These are phyloP conservation scores for Cladorrhinum sp. DNA, from an alignment of 2,329 filamentous ascomycete species.

Conservation along the genomic window DNA sequence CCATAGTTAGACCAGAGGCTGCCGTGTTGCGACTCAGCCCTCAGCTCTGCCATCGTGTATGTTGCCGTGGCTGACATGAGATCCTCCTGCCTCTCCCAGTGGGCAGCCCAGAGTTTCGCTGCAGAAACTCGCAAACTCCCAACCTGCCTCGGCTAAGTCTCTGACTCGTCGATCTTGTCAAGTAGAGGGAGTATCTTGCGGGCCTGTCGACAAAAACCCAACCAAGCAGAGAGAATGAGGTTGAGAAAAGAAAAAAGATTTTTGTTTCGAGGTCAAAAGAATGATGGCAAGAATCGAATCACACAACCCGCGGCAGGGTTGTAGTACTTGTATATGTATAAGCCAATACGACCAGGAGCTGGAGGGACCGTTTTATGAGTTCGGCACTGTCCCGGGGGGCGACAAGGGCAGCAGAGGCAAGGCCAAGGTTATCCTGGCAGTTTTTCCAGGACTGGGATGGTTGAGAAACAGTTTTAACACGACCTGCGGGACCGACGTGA, in stretches of 20 bases:
- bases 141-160: background rate
- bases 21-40: constrained; percentile 56
- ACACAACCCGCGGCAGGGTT: constrained; percentile 33
- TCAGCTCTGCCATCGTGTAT: constrained; percentile 63
- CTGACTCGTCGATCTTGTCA: background rate
- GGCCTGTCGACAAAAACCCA: background rate
- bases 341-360: constrained; percentile 43
- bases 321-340: constrained; percentile 46
- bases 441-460: constrained; percentile 25
- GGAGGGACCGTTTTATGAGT: constrained; percentile 48
- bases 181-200: background rate
- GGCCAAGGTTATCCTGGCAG: constrained; percentile 30
- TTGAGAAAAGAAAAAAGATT: background rate
- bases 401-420: constrained; percentile 33
- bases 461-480: constrained; percentile 31
- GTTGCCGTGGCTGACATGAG: constrained; percentile 61
- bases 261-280: constrained; percentile 27
- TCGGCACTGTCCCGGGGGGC: constrained; percentile 48
- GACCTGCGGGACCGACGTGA: constrained; percentile 34
- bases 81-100: constrained; percentile 46
- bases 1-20: constrained; percentile 59
- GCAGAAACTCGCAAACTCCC: constrained; percentile 12
- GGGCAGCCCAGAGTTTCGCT: constrained; percentile 19
- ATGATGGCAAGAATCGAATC: constrained; percentile 30
- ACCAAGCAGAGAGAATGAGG: background rate